Base-by-base conservation (phyloP, 805 yeast genomes). In the Zygotorulaspora danielsina region DNA sequence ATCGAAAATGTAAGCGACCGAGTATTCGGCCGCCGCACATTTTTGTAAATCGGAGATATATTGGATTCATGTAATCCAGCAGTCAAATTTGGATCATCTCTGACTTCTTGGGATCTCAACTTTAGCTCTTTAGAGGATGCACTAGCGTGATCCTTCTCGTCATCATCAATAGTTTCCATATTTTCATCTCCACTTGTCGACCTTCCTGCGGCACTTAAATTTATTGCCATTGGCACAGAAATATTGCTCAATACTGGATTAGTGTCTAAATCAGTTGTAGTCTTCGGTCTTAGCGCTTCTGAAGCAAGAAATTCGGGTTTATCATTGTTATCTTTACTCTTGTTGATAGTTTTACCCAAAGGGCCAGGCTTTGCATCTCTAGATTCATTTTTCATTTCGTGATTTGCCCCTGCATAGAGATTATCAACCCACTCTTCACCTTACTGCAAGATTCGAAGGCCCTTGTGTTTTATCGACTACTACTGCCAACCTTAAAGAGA, bases 221-320 rank as follows among this genome's bases (percentile, higher is more conserved):
- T 36, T 25, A 39, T 34, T 18, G 32, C 32, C 7, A 29, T 22
- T 6, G 61, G 57, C 18, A 55, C 37, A 4, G 59, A 44, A 41
- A 49, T 50, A 39, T 56, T 42, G 39, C 63, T 57, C 22, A 58
- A 33, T 6, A 58, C 61, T 4, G 63, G 59, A 32, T 51, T 57
- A 1, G 57, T 58, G 27, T 51, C 63, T 10, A 60, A 26, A 31
- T 55, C 50, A 2, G 64, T 60, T 1, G 64, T 59, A 10, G 61
- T 55, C 33, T 49, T 53, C 4, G 57, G 46, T 10, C 46, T 42
- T 31, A 55, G 42, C 5, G 48, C 55, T 32, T 53, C 51, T 19
- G 53, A 48, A 10, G 51, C 50, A 19, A 55, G 34, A 22, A 57
- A 43, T 11, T 59, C 63, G 5, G 53, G 49, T 19, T 39, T 41